phyloP scores from a whole-genome alignment of 371 early-diverging fungal species.

The Gilbertella persicaria region DNA sequence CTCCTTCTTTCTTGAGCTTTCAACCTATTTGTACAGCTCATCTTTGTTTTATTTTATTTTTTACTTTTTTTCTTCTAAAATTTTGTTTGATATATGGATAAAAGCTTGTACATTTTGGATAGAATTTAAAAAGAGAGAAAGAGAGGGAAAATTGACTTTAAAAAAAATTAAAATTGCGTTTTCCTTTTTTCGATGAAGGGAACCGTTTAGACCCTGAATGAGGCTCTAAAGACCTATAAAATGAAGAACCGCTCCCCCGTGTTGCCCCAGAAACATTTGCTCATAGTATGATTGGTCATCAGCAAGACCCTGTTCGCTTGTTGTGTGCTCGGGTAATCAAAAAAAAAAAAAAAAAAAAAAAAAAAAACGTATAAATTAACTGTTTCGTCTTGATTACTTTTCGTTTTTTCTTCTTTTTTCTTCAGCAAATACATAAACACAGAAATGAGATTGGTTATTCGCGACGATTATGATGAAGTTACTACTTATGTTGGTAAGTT shows the following conservation, averaged over 20 bases:
- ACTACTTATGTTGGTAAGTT: constrained; percentile 62
- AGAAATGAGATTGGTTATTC: constrained; percentile 72
- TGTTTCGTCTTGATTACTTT: too few species aligned
- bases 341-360: too few species aligned
- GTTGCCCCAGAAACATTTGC: constrained; percentile 15
- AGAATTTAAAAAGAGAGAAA: background rate
- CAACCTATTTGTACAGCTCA: too few species aligned
- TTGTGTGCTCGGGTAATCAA: constrained; percentile 11
- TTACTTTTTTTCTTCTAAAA: background rate
- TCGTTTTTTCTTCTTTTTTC: constrained; percentile 6
- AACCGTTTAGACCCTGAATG: constrained; percentile 14
- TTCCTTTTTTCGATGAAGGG: constrained; percentile 2
- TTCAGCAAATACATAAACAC: constrained; percentile 1
- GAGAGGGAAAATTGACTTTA: background rate
- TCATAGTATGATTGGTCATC: constrained; percentile 16
- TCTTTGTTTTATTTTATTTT: background rate
- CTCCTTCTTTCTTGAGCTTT: constrained; percentile 1
- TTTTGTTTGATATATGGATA: background rate
- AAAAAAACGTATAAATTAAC: too few species aligned
- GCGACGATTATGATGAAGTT: constrained; percentile 66
- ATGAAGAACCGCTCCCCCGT: constrained; percentile 19
- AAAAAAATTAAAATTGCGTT: too few species aligned
- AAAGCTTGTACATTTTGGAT: background rate
- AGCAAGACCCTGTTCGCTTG: constrained; percentile 15
- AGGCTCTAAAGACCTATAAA: constrained; percentile 3